phyloP scores from a whole-genome alignment of 179 eudicot genomes.

The Patellifolia procumbens region DNA sequence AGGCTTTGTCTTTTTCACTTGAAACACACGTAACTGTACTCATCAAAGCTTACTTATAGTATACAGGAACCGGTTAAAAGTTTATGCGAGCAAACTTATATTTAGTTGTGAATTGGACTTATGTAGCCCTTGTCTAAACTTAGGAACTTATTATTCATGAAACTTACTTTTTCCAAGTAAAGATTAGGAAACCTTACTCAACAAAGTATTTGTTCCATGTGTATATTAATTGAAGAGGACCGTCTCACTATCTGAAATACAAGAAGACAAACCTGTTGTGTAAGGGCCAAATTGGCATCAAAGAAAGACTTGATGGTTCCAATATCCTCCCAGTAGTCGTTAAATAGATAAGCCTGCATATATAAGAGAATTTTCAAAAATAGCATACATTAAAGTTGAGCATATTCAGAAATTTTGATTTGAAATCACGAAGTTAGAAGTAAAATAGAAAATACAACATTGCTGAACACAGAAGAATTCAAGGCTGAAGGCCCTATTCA shows the following conservation, averaged over 20 bases:
- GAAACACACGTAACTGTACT: no score
- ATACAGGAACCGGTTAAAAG: no score
- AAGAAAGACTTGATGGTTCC: conserved; percentile 89
- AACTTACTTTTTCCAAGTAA: no score
- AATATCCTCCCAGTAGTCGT: conserved; percentile 94
- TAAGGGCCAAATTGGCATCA: conserved; percentile 90
- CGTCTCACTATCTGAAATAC: not conserved
- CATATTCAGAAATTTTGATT: not conserved
- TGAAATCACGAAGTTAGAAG: not conserved
- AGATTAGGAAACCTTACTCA: not conserved
- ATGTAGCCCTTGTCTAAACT: no score
- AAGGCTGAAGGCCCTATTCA: conserved; percentile 28
- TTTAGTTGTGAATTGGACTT: no score
- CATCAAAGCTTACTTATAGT: no score
- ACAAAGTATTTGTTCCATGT: not conserved
- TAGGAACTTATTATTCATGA: no score
- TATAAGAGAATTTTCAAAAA: not conserved
- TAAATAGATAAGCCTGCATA: conserved; percentile 82
- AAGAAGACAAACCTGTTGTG: conserved; percentile 61
- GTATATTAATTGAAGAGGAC: no score
- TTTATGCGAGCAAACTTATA: no score
- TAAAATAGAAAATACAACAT: not conserved
- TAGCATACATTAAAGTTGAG: not conserved
- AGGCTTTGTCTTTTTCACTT: no score
- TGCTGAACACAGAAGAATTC: not conserved